Conservation (phyloP, 192 early-diverging fungal genomes). For the Backusella parvicylindrica region DNA sequence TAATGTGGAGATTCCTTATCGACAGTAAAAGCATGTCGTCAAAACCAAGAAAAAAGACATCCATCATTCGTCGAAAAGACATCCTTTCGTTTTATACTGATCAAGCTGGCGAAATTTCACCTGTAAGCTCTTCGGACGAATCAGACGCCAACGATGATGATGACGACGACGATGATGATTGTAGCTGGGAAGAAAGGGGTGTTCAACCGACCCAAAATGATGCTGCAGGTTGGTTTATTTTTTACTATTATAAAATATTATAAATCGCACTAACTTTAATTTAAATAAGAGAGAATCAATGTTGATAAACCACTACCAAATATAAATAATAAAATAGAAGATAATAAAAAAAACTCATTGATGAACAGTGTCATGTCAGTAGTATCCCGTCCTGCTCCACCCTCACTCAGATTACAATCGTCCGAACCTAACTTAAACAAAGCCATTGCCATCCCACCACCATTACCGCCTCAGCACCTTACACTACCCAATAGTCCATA, state of each 20-base stretch:
- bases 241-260: not conserved
- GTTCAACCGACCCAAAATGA: not conserved
- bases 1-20: not conserved
- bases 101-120: conserved; percentile 11
- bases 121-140: conserved; percentile 13
- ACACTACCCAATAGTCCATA: not conserved
- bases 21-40: not conserved
- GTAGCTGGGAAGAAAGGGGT: conserved; percentile 6
- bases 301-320: not conserved
- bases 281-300: not conserved
- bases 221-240: conserved; percentile 17
- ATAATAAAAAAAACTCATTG: not conserved
- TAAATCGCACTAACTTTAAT: not conserved
- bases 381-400: not conserved
- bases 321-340: not conserved
- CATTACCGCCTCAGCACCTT: not conserved
- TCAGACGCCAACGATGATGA: conserved; percentile 3
- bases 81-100: conserved; percentile 11
- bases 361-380: not conserved
- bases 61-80: not conserved
- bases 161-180: not conserved
- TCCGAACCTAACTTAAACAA: not conserved
- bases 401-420: not conserved
- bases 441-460: not conserved
- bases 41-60: not conserved